Evolutionary conservation across 2,329 filamentous ascomycete genomes (phyloP).

Genomic region (Trichoderma citrinoviride): DNA sequence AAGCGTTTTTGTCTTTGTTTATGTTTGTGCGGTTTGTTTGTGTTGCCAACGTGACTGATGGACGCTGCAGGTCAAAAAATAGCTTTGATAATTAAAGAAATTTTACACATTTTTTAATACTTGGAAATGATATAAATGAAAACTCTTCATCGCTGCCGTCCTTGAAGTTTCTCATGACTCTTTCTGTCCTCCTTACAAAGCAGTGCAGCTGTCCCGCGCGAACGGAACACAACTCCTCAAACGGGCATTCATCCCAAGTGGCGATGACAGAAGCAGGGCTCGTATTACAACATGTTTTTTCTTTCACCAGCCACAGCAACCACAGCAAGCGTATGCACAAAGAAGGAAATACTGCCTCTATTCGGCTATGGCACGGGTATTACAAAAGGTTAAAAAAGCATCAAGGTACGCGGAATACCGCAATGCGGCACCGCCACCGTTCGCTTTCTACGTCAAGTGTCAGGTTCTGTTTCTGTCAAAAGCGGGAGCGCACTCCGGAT

Average conservation of each 20-base stretch:
- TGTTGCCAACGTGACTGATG: background rate
- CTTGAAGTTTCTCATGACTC: no score
- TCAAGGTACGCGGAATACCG: background rate
- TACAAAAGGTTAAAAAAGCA: no score
- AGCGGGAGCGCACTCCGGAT: background rate
- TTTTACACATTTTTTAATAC: no score
- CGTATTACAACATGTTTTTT: background rate
- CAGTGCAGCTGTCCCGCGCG: background rate
- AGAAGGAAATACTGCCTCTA: no score
- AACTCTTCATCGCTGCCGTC: no score
- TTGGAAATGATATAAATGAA: no score
- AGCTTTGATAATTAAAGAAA: no score
- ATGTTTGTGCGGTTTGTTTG: no score
- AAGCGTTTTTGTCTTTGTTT: no score
- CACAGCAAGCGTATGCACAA: background rate
- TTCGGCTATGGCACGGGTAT: no score
- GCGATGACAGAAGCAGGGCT: background rate
- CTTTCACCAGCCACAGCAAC: background rate
- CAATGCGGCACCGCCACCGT: conserved; percentile 6
- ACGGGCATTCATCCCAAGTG: background rate
- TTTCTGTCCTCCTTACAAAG: background rate
- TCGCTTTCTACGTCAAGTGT: background rate
- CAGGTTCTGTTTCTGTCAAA: background rate
- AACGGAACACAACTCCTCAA: background rate
- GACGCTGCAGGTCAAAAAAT: no score